A percentile compares a stretch with the other conserved stretches of the same genome.
Evolutionary conservation across 2,329 filamentous ascomycete species (phyloP).

Genomic region (Ceratocystis albifundus): DNA sequence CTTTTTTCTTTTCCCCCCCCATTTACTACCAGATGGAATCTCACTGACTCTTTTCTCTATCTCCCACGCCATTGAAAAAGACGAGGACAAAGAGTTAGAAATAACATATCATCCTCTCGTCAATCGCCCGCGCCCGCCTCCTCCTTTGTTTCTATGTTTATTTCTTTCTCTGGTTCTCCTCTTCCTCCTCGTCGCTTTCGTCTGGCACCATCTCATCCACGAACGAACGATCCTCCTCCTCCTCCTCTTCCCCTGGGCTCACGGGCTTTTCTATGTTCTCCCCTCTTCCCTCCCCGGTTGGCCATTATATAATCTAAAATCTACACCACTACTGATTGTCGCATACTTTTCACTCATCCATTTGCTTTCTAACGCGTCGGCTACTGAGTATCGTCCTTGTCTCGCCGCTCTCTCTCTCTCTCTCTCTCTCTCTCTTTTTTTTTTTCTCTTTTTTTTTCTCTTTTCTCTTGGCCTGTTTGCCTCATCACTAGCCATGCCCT

Average conservation of each 20-base stretch:
- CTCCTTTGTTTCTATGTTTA: background rate
- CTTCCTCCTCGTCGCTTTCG: background rate
- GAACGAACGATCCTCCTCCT: too few species aligned
- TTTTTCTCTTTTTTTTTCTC: too few species aligned
- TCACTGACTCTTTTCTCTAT: background rate
- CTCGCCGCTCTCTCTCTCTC: too few species aligned
- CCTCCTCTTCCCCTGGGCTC: background rate
- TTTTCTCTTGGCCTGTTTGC: too few species aligned
- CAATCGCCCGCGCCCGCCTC: background rate
- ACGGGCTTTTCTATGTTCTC: background rate
- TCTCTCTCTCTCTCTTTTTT: too few species aligned
- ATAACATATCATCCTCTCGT: background rate
- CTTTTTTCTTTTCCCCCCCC: background rate
- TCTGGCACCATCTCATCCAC: too few species aligned
- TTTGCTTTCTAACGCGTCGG: background rate
- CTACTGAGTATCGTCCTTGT: too few species aligned
- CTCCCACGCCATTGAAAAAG: too few species aligned
- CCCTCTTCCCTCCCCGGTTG: background rate
- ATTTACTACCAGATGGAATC: constrained; percentile 4
- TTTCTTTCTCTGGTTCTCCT: background rate
- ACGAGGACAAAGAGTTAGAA: background rate
- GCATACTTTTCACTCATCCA: background rate
- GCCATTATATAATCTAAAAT: background rate
- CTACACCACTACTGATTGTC: background rate
- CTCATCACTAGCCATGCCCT: background rate